Evolutionary conservation across 2,329 filamentous ascomycete species (phyloP), one percentile per base, ranked within the genome.

Genomic region (Dactylellina leptospora): DNA sequence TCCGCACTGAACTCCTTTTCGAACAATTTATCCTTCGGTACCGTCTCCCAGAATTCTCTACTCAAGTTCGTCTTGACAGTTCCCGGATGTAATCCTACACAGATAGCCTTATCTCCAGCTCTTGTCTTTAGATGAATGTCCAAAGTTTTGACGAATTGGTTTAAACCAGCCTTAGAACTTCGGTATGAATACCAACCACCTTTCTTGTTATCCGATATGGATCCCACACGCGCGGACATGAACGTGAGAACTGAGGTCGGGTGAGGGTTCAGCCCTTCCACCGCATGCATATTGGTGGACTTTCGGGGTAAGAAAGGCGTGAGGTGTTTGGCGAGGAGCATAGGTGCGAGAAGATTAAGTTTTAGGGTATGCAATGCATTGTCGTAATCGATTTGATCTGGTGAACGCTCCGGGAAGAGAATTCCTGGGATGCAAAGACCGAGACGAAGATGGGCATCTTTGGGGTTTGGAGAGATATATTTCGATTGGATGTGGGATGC

Each of bases 151-250:
- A 86, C 86, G 10, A 92, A 66, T 77, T 88, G 88, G 74, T 88
- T 91, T 2, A 93, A 86, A 1, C 84, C 90, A 0, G 90, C 44
- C 79, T 95, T 96, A 58, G 86, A 88, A 5, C 88, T 86, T 11
- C 91, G 87, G 79, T 95, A 95, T 62, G 84, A 87, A 79, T 92
- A 96, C 91, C 91, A 95, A 0, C 91, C 91, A 1, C 91, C 91
- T 0, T 88, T 82, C 20, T 18, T 4, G 20, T 59, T 59, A 76
- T 93, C 90, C 0, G 84, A 81, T 20, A 89, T 89, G 28, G 85
- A 89, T 8, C 91, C 91, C 0, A 96, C 89, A 44, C 91, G 86
- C 1, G 91, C 91, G 4, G 89, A 88, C 87, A 92, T 90, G 77
- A 86, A 86, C n/a, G 89, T 84, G 83, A 88, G 90, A 1, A 88